These are phyloP conservation scores for Bidens hawaiensis DNA, from an alignment of 140 eudicot species.

Conservation along the genomic window DNA sequence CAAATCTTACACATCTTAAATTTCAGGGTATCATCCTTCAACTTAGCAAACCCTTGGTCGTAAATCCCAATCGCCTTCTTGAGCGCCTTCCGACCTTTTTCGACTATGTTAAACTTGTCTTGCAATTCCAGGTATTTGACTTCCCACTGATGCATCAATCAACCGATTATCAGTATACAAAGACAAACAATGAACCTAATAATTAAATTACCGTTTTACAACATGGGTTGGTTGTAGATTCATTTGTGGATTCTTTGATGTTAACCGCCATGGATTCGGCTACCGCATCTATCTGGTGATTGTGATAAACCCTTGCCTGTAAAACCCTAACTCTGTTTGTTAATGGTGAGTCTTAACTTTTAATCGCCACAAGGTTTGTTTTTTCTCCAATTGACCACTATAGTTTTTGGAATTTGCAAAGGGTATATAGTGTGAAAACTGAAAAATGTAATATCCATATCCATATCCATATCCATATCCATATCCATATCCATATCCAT, in stretches of 20 bases:
- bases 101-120: constrained; percentile 37
- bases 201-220: constrained; percentile 30
- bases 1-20: constrained; percentile 55
- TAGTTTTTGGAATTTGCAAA: no score
- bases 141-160: constrained; percentile 41
- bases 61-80: constrained; percentile 38
- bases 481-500: no score
- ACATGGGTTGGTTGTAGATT: constrained; percentile 36
- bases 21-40: constrained; percentile 33
- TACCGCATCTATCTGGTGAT: constrained; percentile 21
- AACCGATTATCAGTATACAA: constrained; percentile 1
- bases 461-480: no score
- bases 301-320: no score
- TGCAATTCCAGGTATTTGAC: constrained; percentile 37
- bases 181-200: neutral
- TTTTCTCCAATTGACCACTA: no score
- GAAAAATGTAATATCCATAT: no score
- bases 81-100: constrained; percentile 38
- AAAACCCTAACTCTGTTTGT: no score
- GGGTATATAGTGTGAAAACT: no score
- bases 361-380: no score
- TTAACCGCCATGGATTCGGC: constrained; percentile 18
- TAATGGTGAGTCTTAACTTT: no score
- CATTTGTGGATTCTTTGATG: constrained; percentile 12
- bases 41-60: constrained; percentile 19